Evolutionary conservation across 139 green algal genomes (phyloP).

Genomic region (Gonium pectorale): DNA sequence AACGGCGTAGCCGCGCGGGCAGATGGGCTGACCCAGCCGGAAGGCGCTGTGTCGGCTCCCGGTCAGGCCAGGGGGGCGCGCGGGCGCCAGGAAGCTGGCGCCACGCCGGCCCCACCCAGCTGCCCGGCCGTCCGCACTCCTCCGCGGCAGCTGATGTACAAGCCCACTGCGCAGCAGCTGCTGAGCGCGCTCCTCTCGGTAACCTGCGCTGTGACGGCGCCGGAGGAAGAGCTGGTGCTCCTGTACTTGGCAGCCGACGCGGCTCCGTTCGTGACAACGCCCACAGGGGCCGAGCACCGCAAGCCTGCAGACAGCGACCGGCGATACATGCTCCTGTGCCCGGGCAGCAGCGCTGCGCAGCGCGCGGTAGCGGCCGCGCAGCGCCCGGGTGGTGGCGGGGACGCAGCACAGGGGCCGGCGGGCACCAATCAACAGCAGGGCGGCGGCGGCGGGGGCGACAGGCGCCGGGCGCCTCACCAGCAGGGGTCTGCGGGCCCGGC

Average conservation of each 20-base stretch:
- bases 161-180: constrained; percentile 64
- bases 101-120: too few species aligned
- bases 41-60: too few species aligned
- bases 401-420: background rate
- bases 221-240: constrained; percentile 38
- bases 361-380: background rate
- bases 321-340: too few species aligned
- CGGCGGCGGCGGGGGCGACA: background rate
- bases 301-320: too few species aligned
- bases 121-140: constrained; percentile 57
- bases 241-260: constrained; percentile 13
- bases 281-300: too few species aligned
- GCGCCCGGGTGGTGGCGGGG: too few species aligned
- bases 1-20: background rate
- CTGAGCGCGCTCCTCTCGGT: constrained; percentile 67
- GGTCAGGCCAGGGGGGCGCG: too few species aligned
- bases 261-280: too few species aligned
- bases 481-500: background rate
- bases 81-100: too few species aligned
- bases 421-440: background rate
- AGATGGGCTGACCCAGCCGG: background rate
- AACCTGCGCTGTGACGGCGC: background rate
- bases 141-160: constrained; percentile 74
- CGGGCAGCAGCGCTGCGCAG: background rate
- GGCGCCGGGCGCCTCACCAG: background rate